Conservation (phyloP, 768 basidiomycete genomes). For the Gautieria morchelliformis region DNA sequence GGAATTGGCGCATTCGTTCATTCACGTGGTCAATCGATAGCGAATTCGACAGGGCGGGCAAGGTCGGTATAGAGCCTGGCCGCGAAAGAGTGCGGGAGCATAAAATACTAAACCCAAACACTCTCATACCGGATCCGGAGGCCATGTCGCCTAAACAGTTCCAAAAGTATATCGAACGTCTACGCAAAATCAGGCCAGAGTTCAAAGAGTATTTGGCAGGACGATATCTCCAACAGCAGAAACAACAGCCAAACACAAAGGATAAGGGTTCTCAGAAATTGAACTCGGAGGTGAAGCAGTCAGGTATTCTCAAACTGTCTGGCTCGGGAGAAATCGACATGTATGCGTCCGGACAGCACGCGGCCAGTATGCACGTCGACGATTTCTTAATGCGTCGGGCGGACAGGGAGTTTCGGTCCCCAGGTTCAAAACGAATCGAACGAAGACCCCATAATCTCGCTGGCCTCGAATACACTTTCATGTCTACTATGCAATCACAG, state of each 20-base stretch:
- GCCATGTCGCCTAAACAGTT: constrained; percentile 55
- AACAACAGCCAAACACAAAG: background rate
- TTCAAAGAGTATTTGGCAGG: constrained; percentile 41
- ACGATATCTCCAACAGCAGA: constrained; percentile 11
- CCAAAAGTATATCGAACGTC: constrained; percentile 43
- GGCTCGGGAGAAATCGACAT: constrained; percentile 14
- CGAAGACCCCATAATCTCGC: constrained; percentile 56
- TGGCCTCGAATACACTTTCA: constrained; percentile 51
- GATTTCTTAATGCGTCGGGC: constrained; percentile 15
- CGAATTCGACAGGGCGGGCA: constrained; percentile 26
- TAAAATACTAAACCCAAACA: background rate
- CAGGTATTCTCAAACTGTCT: constrained; percentile 19
- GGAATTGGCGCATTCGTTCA: constrained; percentile 33
- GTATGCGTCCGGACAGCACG: constrained; percentile 15
- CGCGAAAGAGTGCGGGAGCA: constrained; percentile 4
- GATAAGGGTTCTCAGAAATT: background rate
- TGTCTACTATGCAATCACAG: constrained; percentile 43
- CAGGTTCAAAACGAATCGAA: constrained; percentile 35
- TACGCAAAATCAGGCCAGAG: constrained; percentile 44
- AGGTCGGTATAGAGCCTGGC: background rate
- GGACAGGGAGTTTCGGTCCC: constrained; percentile 13
- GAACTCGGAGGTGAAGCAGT: constrained; percentile 13
- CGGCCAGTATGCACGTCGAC: background rate
- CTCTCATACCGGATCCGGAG: constrained; percentile 40
- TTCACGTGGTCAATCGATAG: constrained; percentile 34